A percentile compares a stretch with the other conserved stretches of the same genome.
These are phyloP conservation scores for Aphanomyces astaci DNA, from an alignment of 352 stramenopile genomes.

Conservation along the genomic window DNA sequence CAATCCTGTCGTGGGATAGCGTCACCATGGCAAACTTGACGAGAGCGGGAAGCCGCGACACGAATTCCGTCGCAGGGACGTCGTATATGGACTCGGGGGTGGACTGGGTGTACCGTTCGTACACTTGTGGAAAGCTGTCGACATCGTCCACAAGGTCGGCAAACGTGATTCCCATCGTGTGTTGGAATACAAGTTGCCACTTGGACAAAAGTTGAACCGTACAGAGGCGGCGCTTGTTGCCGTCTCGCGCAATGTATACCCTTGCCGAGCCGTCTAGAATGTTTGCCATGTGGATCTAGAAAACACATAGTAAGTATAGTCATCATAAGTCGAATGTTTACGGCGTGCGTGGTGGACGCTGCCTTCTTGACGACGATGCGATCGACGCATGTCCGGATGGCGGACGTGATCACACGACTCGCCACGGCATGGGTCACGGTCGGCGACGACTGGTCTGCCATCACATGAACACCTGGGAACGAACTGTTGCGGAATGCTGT, in stretches of 20 bases:
- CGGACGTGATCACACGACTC: not conserved
- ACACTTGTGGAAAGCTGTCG: not conserved
- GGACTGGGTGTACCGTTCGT: not conserved
- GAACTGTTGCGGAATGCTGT: not conserved
- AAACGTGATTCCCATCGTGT: not conserved
- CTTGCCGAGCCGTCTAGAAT: not conserved
- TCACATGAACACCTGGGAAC: not conserved
- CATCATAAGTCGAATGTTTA: not conserved
- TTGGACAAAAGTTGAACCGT: not conserved
- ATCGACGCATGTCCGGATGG: not conserved
- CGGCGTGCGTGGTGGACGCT: not conserved
- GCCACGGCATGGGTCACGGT: conserved; percentile 9
- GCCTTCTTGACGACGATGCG: not conserved
- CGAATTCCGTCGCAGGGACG: not conserved
- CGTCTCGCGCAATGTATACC: not conserved
- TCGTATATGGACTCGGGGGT: conserved; percentile 2
- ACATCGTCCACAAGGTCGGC: conserved; percentile 8
- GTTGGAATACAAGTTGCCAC: not conserved
- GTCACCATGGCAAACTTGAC: conserved; percentile 9
- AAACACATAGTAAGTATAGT: not conserved
- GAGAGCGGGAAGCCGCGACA: not conserved
- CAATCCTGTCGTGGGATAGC: conserved; percentile 15
- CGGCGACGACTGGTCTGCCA: not conserved
- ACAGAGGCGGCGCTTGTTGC: not conserved
- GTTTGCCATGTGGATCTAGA: not conserved